These are phyloP conservation scores for Stagonosporopsis rhizophila DNA, from an alignment of 2,329 filamentous ascomycete genomes.

Conservation along the genomic window DNA sequence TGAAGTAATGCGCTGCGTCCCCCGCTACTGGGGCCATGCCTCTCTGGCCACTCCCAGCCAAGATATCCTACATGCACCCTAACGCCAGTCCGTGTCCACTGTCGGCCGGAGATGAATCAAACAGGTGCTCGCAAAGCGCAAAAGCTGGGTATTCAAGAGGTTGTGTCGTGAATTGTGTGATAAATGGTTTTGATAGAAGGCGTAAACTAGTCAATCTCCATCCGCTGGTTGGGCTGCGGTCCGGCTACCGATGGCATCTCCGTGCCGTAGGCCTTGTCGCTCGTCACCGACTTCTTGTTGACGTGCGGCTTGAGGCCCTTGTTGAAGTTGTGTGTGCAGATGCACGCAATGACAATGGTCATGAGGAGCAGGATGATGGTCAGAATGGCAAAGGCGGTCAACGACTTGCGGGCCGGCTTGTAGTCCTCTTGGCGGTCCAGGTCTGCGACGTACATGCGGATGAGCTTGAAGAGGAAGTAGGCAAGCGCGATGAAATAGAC, in stretches of 20 bases:
- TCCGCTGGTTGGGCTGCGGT: constrained; percentile 53
- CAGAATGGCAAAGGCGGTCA: constrained; percentile 93
- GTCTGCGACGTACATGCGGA: constrained; percentile 83
- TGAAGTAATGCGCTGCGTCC: constrained; percentile 15
- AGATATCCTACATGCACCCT: constrained; percentile 24
- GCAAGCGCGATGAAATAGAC: constrained; percentile 88
- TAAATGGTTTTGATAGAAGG: constrained; percentile 8
- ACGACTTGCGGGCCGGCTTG: constrained; percentile 77
- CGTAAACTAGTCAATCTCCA: constrained; percentile 48
- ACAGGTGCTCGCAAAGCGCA: constrained; percentile 39
- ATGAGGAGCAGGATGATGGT: constrained; percentile 87
- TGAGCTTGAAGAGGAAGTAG: constrained; percentile 98
- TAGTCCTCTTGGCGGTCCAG: constrained; percentile 63
- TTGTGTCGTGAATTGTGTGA: constrained; percentile 29
- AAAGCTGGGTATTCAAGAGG: constrained; percentile 25
- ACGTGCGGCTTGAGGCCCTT: constrained; percentile 89
- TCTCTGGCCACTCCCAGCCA: background rate
- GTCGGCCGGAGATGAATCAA: constrained; percentile 33
- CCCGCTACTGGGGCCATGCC: background rate
- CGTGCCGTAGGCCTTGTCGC: constrained; percentile 59
- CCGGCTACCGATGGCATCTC: constrained; percentile 58
- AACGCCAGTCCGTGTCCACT: constrained; percentile 33
- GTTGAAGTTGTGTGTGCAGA: constrained; percentile 91
- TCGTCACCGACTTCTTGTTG: constrained; percentile 61
- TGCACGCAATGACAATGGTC: constrained; percentile 84